These are phyloP conservation scores for Stephania cephalantha DNA, from an alignment of 164 flowering plant genomes.

Conservation along the genomic window DNA sequence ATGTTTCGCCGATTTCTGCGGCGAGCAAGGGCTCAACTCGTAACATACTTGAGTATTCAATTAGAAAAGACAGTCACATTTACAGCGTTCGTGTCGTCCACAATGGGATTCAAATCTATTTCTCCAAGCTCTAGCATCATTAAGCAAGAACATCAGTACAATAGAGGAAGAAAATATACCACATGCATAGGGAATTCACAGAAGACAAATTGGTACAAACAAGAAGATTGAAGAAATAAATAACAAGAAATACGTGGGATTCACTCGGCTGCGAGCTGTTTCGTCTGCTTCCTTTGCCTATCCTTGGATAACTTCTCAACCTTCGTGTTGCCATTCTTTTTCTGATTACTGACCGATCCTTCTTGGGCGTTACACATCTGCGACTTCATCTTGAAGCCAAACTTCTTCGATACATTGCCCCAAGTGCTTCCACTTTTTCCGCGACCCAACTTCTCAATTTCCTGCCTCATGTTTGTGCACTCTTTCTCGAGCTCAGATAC, in stretches of 20 bases:
- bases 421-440: constrained; percentile 43
- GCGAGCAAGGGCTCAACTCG: no score
- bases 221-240: no score
- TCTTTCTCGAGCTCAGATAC: constrained; percentile 93
- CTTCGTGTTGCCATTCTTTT: constrained; percentile 23
- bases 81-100: no score
- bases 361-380: constrained; percentile 96
- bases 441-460: constrained; percentile 70
- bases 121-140: no score
- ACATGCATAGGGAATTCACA: no score
- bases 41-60: no score
- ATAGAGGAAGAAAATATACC: no score
- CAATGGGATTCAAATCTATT: no score
- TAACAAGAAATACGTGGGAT: not conserved
- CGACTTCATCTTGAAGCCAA: constrained; percentile 73
- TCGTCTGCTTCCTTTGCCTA: constrained; percentile 48
- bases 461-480: constrained; percentile 81
- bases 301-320: constrained; percentile 44
- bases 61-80: no score
- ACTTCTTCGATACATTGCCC: constrained; percentile 67
- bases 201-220: no score
- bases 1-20: no score
- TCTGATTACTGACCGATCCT: constrained; percentile 64
- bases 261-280: constrained; percentile 23
- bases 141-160: no score